Evolutionary conservation across 306 rosid species (phyloP), one percentile per base, ranked within the genome.

Genomic region (Nissolia schottii): DNA sequence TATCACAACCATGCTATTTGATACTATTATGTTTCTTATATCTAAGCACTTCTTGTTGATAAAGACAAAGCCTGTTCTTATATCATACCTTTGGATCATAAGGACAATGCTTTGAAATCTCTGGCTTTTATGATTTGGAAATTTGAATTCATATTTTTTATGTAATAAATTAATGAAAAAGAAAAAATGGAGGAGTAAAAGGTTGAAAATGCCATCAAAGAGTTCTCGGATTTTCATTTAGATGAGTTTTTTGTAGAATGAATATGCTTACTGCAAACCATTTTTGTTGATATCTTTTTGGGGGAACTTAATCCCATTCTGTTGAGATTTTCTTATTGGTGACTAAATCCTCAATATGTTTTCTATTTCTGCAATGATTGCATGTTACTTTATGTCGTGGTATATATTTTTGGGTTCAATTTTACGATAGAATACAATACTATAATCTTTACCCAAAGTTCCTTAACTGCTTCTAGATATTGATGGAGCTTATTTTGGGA

Each of bases 401-500:
- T 23, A 53, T 35, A 29, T 34, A 10, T 22, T 59, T 67, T 19
- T 71, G 48, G 45, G 19, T 63, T 64, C 46, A 28, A 66, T 54
- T 31, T 50, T 24, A 59, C 56, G 19, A 24, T 41, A 66, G 58
- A 40, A 35, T 70, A 74, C 55, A 28, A 23, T 69, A 53, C 27
- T 24, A 40, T 74, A 40, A 37, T 78, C 62, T 48, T 45, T 67
- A 41, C 45, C 8, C 34, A 32, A 72, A 40, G 71, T 74, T 70
- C 86, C 85, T 88, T 75, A 54, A 87, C 83, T 31, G 61, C 40
- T 23, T 70, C 48, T 77, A 91, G 97, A 88, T 65, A 91, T 85
- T 46, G 97, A 91, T 74, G 97, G 97, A 82, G 97, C 95, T 0
- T 91, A 91, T 85, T 91, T 91, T 18, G 97, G 97, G 74, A 82